Percentiles rank a stretch among this genome's conserved stretches.
phyloP scores from a whole-genome alignment of 768 basidiomycete species.

The Collybia nuda region DNA sequence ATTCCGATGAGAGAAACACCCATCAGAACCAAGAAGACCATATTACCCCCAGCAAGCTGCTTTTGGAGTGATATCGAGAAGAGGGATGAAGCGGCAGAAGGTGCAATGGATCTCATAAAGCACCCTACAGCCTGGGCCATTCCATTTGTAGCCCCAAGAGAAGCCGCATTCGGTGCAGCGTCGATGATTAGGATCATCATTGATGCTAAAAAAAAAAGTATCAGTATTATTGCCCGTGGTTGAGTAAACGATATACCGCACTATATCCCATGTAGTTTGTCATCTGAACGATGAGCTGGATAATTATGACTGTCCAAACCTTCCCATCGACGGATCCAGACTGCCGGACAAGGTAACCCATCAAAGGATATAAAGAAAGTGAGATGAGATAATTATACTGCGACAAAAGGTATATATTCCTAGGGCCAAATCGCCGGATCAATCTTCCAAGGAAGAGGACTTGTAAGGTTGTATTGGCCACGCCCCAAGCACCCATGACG shows the following conservation, averaged over 20 bases:
- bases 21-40: conserved; percentile 38
- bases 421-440: conserved; percentile 54
- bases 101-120: conserved; percentile 49
- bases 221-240: not conserved
- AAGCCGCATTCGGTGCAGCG: conserved; percentile 35
- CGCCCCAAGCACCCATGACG: conserved; percentile 51
- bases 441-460: conserved; percentile 48
- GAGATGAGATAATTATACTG: conserved; percentile 22
- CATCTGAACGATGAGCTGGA: conserved; percentile 30
- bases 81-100: conserved; percentile 53
- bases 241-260: conserved; percentile 17
- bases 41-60: conserved; percentile 43
- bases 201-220: conserved; percentile 38
- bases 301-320: conserved; percentile 27
- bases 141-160: conserved; percentile 55
- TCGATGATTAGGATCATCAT: conserved; percentile 44
- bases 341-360: conserved; percentile 30
- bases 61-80: conserved; percentile 51
- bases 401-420: conserved; percentile 43
- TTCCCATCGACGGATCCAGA: conserved; percentile 30
- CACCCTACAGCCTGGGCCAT: conserved; percentile 54
- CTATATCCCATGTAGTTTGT: conserved; percentile 33
- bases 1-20: conserved; percentile 24
- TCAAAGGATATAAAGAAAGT: conserved; percentile 31
- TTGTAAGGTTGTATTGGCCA: conserved; percentile 56